Evolutionary conservation across 2,329 filamentous ascomycete genomes (phyloP).

Genomic region (Penicillium frequentans): DNA sequence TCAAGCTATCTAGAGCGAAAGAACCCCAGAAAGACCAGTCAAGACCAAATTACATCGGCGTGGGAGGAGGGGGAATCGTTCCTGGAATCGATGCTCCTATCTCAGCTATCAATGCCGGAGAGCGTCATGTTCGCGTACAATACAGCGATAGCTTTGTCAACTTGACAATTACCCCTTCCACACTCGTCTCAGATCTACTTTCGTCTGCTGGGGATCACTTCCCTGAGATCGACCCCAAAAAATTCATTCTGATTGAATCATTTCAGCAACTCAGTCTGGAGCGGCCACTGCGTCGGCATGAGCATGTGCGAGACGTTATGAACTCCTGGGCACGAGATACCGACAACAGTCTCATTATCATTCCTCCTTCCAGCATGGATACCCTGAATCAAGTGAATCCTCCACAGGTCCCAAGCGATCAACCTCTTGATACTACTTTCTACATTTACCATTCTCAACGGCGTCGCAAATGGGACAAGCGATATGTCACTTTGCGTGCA

Average conservation of each 20-base stretch:
- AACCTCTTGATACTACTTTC: constrained; percentile 67
- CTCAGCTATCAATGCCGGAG: constrained; percentile 77
- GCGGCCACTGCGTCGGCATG: constrained; percentile 79
- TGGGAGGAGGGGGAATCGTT: constrained; percentile 31
- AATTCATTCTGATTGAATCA: constrained; percentile 73
- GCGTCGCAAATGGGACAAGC: constrained; percentile 85
- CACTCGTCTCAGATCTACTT: constrained; percentile 72
- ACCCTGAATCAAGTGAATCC: constrained; percentile 56
- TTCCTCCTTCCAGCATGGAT: constrained; percentile 58
- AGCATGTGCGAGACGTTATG: constrained; percentile 81
- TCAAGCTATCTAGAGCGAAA: constrained; percentile 24
- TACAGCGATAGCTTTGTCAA: constrained; percentile 69
- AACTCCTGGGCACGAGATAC: constrained; percentile 88
- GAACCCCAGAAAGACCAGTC: constrained; percentile 13
- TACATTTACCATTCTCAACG: constrained; percentile 78
- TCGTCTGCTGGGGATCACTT: constrained; percentile 64
- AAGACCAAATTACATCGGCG: constrained; percentile 20
- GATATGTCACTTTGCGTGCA: constrained; percentile 69
- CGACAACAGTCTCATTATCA: constrained; percentile 71
- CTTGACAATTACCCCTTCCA: constrained; percentile 72
- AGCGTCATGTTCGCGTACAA: constrained; percentile 71
- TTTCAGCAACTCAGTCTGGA: constrained; percentile 76
- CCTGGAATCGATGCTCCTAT: constrained; percentile 71
- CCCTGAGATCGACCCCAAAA: constrained; percentile 62
- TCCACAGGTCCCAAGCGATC: constrained; percentile 60